Base-by-base conservation (phyloP, 2,329 filamentous ascomycete species). In the Davidsoniella australis region DNA sequence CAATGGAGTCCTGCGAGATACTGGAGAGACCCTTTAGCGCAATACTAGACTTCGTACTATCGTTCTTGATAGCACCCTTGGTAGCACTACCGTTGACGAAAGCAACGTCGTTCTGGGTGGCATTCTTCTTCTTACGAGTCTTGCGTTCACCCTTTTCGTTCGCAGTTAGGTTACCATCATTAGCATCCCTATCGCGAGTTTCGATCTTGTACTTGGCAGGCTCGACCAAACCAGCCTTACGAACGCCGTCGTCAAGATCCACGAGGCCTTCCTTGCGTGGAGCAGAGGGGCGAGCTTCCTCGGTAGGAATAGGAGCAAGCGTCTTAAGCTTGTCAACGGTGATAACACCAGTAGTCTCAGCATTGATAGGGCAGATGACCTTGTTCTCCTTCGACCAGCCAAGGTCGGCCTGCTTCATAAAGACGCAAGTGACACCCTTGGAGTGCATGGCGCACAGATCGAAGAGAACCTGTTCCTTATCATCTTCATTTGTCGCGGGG, bases 391-490 rank as follows among this genome's bases (percentile, higher is more conserved):
- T 76, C 57, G 81, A 82, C 88, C 88, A 96, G 26, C 93, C 91
- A 45, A 98, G 71, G 64, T 96, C 89, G 47, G 80, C 77, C 61
- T 89, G 85, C 62, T 83, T 89, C 62, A 98, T 78, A 55, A 79
- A 80, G 48, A 96, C 63, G 58, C 85, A 89, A 16, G 88, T 88
- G n/a, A 96, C 87, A 54, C 91, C 91, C 66, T 87, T 93, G 9
- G 91, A 95, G 64, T 98, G 89, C 82, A 95, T 94, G 29, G 86
- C 83, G 62, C 98, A 98, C 8, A 98, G 72, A 67, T 98, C 91
- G 59, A 98, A 96, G 12, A 95, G 67, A 0, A 81, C 78, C 14
- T 77, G 76, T 55, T 91, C 82, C 18, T 82, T 79, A 3, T 54
- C 54, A 38, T 76, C 74, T 53, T 77, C 71, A 5, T 72, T 66